Evolutionary conservation across 257 asterid genomes (phyloP), one percentile per base, ranked within the genome.

Genomic region (Nicotiana tomentosiformis): DNA sequence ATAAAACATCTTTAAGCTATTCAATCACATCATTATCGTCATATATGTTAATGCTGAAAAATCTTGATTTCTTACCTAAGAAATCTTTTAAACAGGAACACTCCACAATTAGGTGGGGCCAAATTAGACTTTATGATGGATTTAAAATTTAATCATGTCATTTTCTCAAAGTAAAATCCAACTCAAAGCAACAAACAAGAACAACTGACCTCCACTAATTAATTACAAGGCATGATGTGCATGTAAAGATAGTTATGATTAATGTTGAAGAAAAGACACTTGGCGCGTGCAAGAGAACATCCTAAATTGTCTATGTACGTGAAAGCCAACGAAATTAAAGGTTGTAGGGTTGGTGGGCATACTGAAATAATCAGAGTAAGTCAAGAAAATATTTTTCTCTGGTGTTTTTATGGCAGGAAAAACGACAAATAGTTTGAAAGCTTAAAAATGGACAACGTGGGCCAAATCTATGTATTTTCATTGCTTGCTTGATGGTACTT

Each of bases 41-140:
- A 78, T 53, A 77, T 61, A 82, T 68, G 82, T 55, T 66, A 84
- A 72, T 86, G 82, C 84, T 82, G 74, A 32, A 80, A 80, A 86
- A 83, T 85, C 86, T 85, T 86, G 77, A 90, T 91, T 83, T 87
- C 84, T 87, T 87, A 86, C 91, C 86, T 82, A 89, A 89, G 85
- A 89, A 80, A 88, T 85, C 90, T 86, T 83, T 66, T 46, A 64
- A 85, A 82, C 83, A 85, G 82, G 62, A 77, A 6, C 60, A 26
- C 16, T 26, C 56, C 70, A 33, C 64, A 77, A 77, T 76, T 83
- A 26, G 89, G 90, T 83, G 91, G 90, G 91, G 74, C 65, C 92
- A 87, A 30, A 39, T 68, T 82, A 66, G 39, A 29, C 82, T 85
- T 87, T 76, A 87, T 88, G 84, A 79, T 82, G 68, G 78, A 82